Conservation (phyloP, 2,329 filamentous ascomycete species). For the Madurella mycetomatis region DNA sequence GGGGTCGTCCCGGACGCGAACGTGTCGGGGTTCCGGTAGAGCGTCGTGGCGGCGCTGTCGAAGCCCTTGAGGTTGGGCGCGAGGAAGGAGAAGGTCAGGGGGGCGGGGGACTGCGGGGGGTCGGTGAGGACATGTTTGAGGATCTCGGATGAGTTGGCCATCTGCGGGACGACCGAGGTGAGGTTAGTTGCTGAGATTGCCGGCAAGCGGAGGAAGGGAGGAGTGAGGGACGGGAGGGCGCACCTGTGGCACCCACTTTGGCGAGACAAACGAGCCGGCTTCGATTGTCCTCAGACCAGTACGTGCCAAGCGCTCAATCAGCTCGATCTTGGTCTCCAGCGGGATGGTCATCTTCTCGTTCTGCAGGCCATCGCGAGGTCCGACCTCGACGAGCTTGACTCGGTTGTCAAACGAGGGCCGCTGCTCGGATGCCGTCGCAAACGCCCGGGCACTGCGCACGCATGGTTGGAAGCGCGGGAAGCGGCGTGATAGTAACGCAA, state of each 20-base stretch:
- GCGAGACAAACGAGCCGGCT: slow-evolving; percentile 75
- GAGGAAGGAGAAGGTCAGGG: slow-evolving; percentile 74
- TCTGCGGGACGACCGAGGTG: slow-evolving; percentile 11
- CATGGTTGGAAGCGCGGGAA: slow-evolving; percentile 8
- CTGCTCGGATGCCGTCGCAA: slow-evolving; percentile 17
- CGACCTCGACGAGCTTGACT: slow-evolving; percentile 73
- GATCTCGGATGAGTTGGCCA: slow-evolving; percentile 59
- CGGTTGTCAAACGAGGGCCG: slow-evolving; percentile 35
- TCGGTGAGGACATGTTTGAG: slow-evolving; percentile 62
- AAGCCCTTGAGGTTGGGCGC: slow-evolving; percentile 73
- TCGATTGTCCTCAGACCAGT: slow-evolving; percentile 73
- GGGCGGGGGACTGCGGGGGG: slow-evolving; percentile 48
- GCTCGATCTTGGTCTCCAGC: slow-evolving; percentile 67
- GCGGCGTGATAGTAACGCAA: slow-evolving; percentile 18
- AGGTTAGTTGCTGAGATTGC: neutral
- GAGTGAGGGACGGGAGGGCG: slow-evolving; percentile 9
- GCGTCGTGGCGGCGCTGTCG: slow-evolving; percentile 54
- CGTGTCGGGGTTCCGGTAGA: slow-evolving; percentile 47
- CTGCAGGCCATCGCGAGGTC: slow-evolving; percentile 80
- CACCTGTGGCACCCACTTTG: slow-evolving; percentile 81
- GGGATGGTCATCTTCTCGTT: slow-evolving; percentile 73
- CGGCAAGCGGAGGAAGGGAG: neutral
- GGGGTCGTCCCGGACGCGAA: slow-evolving; percentile 47
- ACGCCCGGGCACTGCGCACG: slow-evolving; percentile 10
- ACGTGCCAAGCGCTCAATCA: slow-evolving; percentile 64